A percentile compares a stretch with the other conserved stretches of the same genome.
Evolutionary conservation across 768 basidiomycete genomes (phyloP).

Genomic region (Hypholoma fasciculare): DNA sequence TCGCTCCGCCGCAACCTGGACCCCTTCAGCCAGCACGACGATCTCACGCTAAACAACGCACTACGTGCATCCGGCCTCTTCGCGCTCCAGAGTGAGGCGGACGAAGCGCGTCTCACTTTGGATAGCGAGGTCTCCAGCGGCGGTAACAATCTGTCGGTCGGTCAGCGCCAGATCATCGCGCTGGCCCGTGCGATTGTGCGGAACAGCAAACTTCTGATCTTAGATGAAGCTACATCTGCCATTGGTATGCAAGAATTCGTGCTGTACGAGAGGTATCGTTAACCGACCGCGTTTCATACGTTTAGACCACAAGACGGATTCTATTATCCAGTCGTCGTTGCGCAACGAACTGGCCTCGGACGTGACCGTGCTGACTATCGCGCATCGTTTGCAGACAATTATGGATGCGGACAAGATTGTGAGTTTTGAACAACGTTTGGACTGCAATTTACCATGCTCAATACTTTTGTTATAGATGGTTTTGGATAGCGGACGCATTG

Average conservation of each 20-base stretch:
- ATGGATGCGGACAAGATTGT: constrained; percentile 58
- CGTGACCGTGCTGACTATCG: constrained; percentile 63
- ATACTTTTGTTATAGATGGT: constrained; percentile 34
- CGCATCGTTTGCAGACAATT: constrained; percentile 67
- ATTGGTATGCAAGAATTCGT: constrained; percentile 32
- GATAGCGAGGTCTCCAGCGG: constrained; percentile 47
- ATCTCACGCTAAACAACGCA: constrained; percentile 38
- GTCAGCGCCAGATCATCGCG: constrained; percentile 71
- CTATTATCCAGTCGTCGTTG: constrained; percentile 69
- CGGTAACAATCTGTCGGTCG: constrained; percentile 71
- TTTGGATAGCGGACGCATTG: constrained; percentile 34
- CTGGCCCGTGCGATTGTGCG: constrained; percentile 61
- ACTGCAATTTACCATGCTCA: too few species aligned
- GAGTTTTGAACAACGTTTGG: too few species aligned
- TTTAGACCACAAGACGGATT: constrained; percentile 58
- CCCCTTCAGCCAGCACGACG: constrained; percentile 58
- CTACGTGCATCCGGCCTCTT: constrained; percentile 38
- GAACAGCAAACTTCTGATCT: constrained; percentile 55
- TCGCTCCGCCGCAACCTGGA: constrained; percentile 66
- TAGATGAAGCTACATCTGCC: constrained; percentile 57
- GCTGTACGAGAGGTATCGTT: neutral
- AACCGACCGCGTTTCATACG: constrained; percentile 1
- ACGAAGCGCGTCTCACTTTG: constrained; percentile 48
- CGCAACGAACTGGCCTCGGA: constrained; percentile 60
- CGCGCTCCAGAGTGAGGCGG: constrained; percentile 36